phyloP scores from a whole-genome alignment of 768 basidiomycete species.

The Podaxis rugospora region DNA sequence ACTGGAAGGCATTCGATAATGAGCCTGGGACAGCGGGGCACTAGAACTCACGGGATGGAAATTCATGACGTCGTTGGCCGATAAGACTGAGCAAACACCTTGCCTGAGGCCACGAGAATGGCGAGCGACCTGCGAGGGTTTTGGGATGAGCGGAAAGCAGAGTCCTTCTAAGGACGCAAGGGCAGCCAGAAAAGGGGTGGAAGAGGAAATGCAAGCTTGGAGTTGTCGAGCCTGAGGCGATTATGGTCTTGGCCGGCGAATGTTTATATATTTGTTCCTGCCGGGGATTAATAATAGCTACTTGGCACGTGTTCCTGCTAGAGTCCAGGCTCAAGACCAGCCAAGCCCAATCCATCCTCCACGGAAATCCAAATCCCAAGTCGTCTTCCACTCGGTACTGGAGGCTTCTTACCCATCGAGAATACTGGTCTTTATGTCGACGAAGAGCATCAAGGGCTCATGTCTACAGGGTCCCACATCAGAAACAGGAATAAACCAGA shows the following conservation, averaged over 20 bases:
- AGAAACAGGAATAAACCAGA: constrained; percentile 6
- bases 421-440: background rate
- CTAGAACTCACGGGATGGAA: constrained; percentile 43
- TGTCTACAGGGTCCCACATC: constrained; percentile 2
- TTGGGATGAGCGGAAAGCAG: background rate
- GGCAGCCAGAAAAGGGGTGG: constrained; percentile 1
- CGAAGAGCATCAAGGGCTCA: constrained; percentile 4
- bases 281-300: constrained; percentile 14
- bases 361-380: background rate
- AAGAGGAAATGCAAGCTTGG: constrained; percentile 18
- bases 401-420: background rate
- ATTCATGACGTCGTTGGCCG: constrained; percentile 31
- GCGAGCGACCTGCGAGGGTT: background rate
- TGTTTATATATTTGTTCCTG: constrained; percentile 21
- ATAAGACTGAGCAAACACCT: constrained; percentile 6
- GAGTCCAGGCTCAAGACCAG: background rate
- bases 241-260: constrained; percentile 12
- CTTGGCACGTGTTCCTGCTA: constrained; percentile 15
- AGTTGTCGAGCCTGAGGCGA: constrained; percentile 13
- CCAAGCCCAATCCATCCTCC: constrained; percentile 4
- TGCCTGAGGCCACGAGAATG: background rate
- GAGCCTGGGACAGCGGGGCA: constrained; percentile 8
- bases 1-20: constrained; percentile 27
- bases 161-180: constrained; percentile 1
- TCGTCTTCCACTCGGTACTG: background rate